These are phyloP conservation scores for Fusarium tupiense DNA, from an alignment of 2,329 filamentous ascomycete genomes.

Conservation along the genomic window DNA sequence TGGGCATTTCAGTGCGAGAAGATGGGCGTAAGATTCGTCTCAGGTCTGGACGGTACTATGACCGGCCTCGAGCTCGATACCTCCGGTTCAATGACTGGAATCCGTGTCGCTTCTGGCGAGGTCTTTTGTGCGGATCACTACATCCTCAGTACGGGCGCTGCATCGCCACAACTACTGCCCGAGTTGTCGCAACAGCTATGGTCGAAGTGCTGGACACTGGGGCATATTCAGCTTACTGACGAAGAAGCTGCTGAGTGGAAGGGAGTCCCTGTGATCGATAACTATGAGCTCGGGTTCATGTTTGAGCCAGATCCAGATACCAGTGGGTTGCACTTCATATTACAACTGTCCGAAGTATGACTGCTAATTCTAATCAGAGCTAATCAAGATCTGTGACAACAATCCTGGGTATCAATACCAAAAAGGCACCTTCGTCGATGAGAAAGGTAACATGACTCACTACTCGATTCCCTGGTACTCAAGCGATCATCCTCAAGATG, in stretches of 20 bases:
- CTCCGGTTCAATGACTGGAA: background rate
- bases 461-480: constrained; percentile 11
- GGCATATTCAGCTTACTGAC: background rate
- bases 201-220: constrained; percentile 2
- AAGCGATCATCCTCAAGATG: background rate
- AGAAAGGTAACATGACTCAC: background rate
- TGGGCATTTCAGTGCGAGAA: background rate
- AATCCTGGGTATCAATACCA: constrained; percentile 2
- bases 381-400: constrained; percentile 10
- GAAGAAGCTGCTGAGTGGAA: background rate
- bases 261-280: background rate
- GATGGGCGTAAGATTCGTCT: background rate
- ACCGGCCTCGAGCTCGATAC: background rate
- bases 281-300: constrained; percentile 16
- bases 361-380: background rate
- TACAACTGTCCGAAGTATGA: too few species aligned
- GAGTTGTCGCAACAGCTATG: background rate
- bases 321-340: background rate
- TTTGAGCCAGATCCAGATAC: constrained; percentile 8
- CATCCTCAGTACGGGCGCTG: background rate
- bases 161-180: constrained; percentile 1
- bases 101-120: background rate
- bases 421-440: background rate
- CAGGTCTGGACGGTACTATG: background rate
- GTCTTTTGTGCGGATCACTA: background rate